Conservation (phyloP, 768 basidiomycete species). For the Galerina sulciceps region DNA sequence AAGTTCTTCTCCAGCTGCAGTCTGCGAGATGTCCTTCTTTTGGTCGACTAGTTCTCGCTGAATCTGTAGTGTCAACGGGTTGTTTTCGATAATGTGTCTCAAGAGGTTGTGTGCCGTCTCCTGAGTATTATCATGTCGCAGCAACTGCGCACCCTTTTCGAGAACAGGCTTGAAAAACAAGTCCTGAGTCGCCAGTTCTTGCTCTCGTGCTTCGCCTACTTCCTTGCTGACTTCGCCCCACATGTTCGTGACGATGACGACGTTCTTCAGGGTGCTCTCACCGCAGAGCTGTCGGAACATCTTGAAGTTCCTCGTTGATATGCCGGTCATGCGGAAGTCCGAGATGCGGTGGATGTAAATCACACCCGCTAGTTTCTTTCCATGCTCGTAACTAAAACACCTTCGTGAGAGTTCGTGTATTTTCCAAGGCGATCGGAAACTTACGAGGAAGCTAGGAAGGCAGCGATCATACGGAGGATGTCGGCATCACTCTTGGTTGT, state of each 20-base stretch:
- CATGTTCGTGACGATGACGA: constrained; percentile 58
- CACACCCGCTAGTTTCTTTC: constrained; percentile 47
- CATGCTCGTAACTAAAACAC: constrained; percentile 31
- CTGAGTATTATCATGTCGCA: constrained; percentile 42
- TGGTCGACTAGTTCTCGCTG: constrained; percentile 59
- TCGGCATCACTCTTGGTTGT: constrained; percentile 49
- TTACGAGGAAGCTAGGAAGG: constrained; percentile 36
- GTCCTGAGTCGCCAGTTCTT: constrained; percentile 39
- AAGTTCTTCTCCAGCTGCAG: constrained; percentile 56
- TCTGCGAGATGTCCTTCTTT: constrained; percentile 49
- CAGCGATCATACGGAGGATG: constrained; percentile 49
- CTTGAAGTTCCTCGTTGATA: constrained; percentile 50
- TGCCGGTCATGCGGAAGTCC: constrained; percentile 52
- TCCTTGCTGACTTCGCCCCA: constrained; percentile 46
- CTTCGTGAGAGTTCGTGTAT: neutral
- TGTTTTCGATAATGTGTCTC: constrained; percentile 41
- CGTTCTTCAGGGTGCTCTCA: constrained; percentile 49
- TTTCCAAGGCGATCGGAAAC: constrained; percentile 2
- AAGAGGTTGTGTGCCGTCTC: constrained; percentile 45
- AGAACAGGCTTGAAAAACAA: constrained; percentile 57
- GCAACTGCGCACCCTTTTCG: constrained; percentile 46
- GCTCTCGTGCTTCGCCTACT: constrained; percentile 44
- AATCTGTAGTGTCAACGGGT: constrained; percentile 49
- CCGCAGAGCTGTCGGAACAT: constrained; percentile 59
- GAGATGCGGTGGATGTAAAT: constrained; percentile 59